These are phyloP conservation scores for Rutidosis leptorrhynchoides DNA, from an alignment of 129 eudicot genomes.

Conservation along the genomic window DNA sequence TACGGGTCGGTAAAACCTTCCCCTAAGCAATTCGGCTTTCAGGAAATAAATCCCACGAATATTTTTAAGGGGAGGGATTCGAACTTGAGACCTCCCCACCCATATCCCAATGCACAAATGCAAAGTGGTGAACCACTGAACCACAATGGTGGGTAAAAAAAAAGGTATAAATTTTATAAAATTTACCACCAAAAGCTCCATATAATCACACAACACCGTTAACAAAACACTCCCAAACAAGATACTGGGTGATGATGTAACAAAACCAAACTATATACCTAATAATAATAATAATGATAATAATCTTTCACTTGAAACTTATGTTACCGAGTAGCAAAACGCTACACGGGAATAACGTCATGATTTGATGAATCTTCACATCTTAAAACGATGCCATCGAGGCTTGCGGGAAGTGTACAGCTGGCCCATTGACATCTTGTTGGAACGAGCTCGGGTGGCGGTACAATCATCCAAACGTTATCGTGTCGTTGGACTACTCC, in stretches of 20 bases:
- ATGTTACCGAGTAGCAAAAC: slow-evolving; percentile 1
- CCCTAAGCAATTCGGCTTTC: too few species aligned
- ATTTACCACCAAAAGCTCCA: slow-evolving; percentile 29
- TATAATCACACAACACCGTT: slow-evolving; percentile 32
- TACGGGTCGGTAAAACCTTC: too few species aligned
- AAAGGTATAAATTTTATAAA: not conserved
- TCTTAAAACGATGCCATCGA: slow-evolving; percentile 61
- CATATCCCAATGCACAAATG: too few species aligned
- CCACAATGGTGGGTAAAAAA: too few species aligned
- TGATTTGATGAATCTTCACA: slow-evolving; percentile 62
- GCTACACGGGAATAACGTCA: slow-evolving; percentile 58
- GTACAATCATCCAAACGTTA: slow-evolving; percentile 61
- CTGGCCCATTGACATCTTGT: slow-evolving; percentile 59
- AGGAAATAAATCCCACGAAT: too few species aligned
- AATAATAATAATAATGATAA: too few species aligned
- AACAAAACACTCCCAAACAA: slow-evolving; percentile 29
- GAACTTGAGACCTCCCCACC: too few species aligned
- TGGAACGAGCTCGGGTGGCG: slow-evolving; percentile 59
- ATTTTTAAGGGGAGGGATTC: too few species aligned
- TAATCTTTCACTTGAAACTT: slow-evolving; percentile 15
- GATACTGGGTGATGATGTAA: slow-evolving; percentile 27
- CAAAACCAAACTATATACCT: slow-evolving; percentile 32
- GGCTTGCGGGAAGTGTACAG: slow-evolving; percentile 61
- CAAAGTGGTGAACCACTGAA: too few species aligned
- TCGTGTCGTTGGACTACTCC: slow-evolving; percentile 71